Conservation (phyloP, 129 eudicot genomes). For the Chrysanthemum makinoi region DNA sequence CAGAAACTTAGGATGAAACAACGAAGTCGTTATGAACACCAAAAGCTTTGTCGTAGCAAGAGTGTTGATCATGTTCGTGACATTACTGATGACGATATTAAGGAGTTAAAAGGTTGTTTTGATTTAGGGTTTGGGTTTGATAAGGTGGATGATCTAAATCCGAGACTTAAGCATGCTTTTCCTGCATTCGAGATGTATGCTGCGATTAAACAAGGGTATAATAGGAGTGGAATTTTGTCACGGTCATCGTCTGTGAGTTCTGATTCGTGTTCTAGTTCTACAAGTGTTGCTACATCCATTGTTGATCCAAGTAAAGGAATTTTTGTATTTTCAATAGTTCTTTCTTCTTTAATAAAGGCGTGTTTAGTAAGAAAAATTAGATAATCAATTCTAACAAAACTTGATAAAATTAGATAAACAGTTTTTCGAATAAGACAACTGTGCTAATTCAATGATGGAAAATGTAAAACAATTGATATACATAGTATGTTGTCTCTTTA, state of each 20-base stretch:
- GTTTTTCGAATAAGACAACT: too few species aligned
- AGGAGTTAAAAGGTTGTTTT: conserved; percentile 74
- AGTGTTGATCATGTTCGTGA: conserved; percentile 31
- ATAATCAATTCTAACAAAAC: too few species aligned
- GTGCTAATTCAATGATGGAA: too few species aligned
- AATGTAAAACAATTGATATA: too few species aligned
- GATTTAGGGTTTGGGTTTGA: conserved; percentile 77
- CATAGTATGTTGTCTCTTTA: too few species aligned
- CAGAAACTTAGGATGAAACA: conserved; percentile 39
- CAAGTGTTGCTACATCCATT: conserved; percentile 9
- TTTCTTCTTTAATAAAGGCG: too few species aligned
- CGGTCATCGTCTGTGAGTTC: conserved; percentile 43
- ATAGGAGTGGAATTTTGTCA: conserved; percentile 27
- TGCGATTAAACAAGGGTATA: conserved; percentile 53
- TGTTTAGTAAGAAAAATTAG: too few species aligned
- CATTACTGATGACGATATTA: conserved; percentile 52
- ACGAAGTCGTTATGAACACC: conserved; percentile 25
- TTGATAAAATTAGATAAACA: too few species aligned
- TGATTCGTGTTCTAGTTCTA: conserved; percentile 29
- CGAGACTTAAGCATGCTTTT: conserved; percentile 50
- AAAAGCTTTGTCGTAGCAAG: conserved; percentile 9
- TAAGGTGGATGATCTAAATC: conserved; percentile 45
- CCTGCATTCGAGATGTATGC: conserved; percentile 68
- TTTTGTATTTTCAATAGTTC: not conserved
- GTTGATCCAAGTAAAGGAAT: conserved; percentile 51